Evolutionary conservation across 2,329 filamentous ascomycete species (phyloP).

Genomic region (Sporothrix brunneoviolacea): DNA sequence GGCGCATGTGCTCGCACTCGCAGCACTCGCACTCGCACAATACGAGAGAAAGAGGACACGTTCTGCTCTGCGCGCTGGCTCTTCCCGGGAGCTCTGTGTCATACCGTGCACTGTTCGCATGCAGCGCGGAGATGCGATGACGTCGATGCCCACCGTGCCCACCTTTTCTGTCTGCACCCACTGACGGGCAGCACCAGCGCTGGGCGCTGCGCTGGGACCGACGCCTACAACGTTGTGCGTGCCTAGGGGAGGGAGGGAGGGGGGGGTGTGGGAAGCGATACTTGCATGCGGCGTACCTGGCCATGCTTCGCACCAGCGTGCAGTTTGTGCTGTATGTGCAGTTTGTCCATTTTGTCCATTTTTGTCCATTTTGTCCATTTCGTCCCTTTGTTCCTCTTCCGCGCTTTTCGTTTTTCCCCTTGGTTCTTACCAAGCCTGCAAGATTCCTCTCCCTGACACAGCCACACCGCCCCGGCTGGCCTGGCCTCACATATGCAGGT

Average conservation of each 20-base stretch:
- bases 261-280: neutral
- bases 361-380: too few relatives aligned
- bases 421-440: neutral
- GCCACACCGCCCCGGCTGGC: constrained; percentile 8
- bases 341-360: too few relatives aligned
- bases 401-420: neutral
- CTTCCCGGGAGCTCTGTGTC: neutral
- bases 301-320: too few relatives aligned
- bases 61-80: too few relatives aligned
- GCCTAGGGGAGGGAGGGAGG: neutral
- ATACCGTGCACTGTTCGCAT: neutral
- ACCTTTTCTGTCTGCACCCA: neutral
- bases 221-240: constrained; percentile 2
- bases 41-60: too few relatives aligned
- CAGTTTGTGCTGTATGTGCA: too few relatives aligned
- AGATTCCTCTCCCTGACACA: neutral
- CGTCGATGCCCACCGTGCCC: constrained; percentile 1
- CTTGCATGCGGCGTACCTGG: too few relatives aligned
- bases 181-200: too few relatives aligned
- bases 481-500: constrained; percentile 5
- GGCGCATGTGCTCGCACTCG: too few relatives aligned
- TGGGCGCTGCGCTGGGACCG: neutral
- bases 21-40: too few relatives aligned
- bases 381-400: too few relatives aligned
- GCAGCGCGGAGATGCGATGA: neutral